Evolutionary conservation across 768 basidiomycete genomes (phyloP).

Genomic region (Dacryopinax spathularia): DNA sequence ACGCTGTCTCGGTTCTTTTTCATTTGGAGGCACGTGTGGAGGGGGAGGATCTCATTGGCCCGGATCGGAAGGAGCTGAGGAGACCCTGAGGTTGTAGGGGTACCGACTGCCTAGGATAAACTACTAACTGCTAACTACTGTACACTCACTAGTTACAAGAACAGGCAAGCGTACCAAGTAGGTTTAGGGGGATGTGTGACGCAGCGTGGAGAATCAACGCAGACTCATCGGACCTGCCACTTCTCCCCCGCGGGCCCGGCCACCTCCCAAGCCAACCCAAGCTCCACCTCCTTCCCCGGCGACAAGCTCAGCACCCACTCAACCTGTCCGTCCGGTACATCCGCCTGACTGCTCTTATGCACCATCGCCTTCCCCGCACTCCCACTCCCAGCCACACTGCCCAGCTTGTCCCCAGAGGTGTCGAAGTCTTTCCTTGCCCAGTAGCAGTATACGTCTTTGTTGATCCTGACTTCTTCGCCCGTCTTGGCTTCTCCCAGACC

Average conservation of each 20-base stretch:
- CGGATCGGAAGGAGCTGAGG: no score
- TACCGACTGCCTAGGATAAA: no score
- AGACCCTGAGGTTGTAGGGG: no score
- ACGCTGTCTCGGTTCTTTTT: no score
- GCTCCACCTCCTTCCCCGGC: background rate
- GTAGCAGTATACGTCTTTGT: constrained; percentile 6
- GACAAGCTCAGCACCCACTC: background rate
- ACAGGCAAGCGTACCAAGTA: no score
- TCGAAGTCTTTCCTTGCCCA: background rate
- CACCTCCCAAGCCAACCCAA: background rate
- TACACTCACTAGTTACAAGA: no score
- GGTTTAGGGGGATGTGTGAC: no score
- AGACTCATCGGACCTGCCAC: background rate
- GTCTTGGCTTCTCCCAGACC: constrained; percentile 5
- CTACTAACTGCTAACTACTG: no score
- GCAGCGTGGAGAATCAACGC: background rate
- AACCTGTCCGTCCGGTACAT: background rate
- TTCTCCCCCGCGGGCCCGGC: background rate
- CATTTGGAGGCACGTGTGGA: no score
- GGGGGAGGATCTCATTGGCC: no score
- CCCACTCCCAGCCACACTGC: no score
- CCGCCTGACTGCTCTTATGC: background rate
- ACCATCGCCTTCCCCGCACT: no score
- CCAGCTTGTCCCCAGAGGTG: background rate
- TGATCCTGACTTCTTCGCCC: constrained; percentile 4